A percentile compares a stretch with the other conserved stretches of the same genome.
phyloP scores from a whole-genome alignment of 2,329 filamentous ascomycete species.

The Nothomitra cinnamomea region DNA sequence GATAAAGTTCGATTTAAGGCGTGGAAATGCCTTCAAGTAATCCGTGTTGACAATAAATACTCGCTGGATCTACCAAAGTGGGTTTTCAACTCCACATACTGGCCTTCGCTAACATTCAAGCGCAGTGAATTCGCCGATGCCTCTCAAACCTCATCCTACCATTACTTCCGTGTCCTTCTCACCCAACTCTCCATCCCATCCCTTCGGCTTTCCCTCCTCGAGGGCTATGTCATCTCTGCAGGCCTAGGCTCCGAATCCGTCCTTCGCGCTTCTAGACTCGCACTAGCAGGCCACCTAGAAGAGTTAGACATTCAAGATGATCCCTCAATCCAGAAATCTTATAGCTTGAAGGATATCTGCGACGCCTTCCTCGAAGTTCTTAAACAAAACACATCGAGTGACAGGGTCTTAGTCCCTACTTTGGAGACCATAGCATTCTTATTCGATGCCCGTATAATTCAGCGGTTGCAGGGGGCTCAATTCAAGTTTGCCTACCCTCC shows the following conservation, averaged over 20 bases:
- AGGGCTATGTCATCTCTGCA: slow-evolving; percentile 27
- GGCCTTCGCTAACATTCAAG: background rate
- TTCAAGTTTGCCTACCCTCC: slow-evolving; percentile 11
- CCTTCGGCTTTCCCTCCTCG: slow-evolving; percentile 19
- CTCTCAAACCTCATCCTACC: slow-evolving; percentile 25
- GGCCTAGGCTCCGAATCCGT: slow-evolving; percentile 27
- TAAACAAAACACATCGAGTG: slow-evolving; percentile 26
- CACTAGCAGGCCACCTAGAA: background rate
- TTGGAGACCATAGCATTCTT: slow-evolving; percentile 66
- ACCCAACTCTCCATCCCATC: slow-evolving; percentile 19
- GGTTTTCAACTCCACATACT: background rate
- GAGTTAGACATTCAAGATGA: background rate
- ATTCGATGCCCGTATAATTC: slow-evolving; percentile 34
- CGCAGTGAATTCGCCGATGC: slow-evolving; percentile 19
- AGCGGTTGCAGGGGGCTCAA: background rate
- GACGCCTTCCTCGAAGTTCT: slow-evolving; percentile 1
- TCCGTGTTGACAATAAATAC: background rate
- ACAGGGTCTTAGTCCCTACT: slow-evolving; percentile 56
- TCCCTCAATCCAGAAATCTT: background rate
- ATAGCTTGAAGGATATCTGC: background rate
- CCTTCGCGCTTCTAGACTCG: slow-evolving; percentile 22
- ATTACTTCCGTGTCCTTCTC: slow-evolving; percentile 25
- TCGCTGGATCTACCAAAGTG: background rate
- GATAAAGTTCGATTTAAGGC: slow-evolving; percentile 65
- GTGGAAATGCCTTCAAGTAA: slow-evolving; percentile 23